Evolutionary conservation across 352 stramenopile genomes (phyloP), one percentile per base, ranked within the genome.

Genomic region (Globisporangium ultimum): DNA sequence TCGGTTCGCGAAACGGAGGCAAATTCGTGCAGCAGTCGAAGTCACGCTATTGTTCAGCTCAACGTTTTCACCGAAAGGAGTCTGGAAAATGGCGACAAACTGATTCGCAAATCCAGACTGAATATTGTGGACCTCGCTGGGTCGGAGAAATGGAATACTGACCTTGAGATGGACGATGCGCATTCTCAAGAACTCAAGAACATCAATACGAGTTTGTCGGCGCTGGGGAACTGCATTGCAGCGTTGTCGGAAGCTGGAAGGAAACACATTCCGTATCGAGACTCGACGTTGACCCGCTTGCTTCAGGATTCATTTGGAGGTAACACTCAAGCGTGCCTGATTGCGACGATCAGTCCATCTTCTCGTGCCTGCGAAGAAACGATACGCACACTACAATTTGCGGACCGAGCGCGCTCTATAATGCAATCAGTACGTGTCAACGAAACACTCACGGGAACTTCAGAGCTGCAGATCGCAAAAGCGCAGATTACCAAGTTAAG

Each of bases 31-130:
- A 97, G 87, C 55, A 97, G 83, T 55, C 75, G 94, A 41, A 97
- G 84, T 51, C 94, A 98, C 58, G 86, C 90, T 14, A 97, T 98
- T 41, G 74, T 98, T 0, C 95, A 96, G 46, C 58, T 98, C 15
- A 76, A 93, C 46, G 66, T 98, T 4, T 64, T 60, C 24, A 79
- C 64, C 0, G 70, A 87, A 52, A 64, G 60, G 1, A 20, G 45
- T 11, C 48, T 69, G 0, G 2, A 36, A n/a, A 73, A 70, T 40
- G 74, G 76, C 3, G 63, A 80, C 20, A 76, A 74, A 28, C 51
- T 78, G n/a, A 17, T 74, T 6, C 71, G 75, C 28, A 72, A 62
- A 13, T 86, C 81, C 7, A 68, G 81, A 40, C 61, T 91, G 28
- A 94, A 94, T 53, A 67, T 94, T 8, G 84, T 94, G 46, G 82